Conservation (phyloP, 169 alveolate species). For the Plasmodium fragile region DNA sequence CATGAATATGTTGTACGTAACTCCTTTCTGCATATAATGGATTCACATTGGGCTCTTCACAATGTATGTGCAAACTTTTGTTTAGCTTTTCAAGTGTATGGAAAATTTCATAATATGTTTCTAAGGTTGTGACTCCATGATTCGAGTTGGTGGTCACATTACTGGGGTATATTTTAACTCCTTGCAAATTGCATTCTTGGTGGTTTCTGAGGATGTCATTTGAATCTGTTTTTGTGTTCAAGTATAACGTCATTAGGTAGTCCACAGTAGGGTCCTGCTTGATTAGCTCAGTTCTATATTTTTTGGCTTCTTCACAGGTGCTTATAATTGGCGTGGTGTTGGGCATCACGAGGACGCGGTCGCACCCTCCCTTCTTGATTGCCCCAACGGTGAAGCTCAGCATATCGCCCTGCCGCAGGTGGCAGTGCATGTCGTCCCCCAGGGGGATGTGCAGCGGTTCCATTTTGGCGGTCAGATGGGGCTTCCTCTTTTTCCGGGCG, state of each 20-base stretch:
- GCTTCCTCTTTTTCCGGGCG: background rate
- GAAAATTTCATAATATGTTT: constrained; percentile 81
- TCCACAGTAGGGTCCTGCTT: constrained; percentile 73
- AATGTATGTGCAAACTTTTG: constrained; percentile 84
- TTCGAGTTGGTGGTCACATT: constrained; percentile 85
- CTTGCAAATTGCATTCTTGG: constrained; percentile 80
- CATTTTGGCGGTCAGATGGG: background rate
- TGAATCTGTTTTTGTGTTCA: constrained; percentile 74
- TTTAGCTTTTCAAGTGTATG: constrained; percentile 80
- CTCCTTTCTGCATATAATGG: constrained; percentile 83
- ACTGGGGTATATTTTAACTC: constrained; percentile 85
- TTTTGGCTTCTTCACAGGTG: constrained; percentile 82
- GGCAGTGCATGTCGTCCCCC: constrained; percentile 87
- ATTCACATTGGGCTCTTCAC: constrained; percentile 81
- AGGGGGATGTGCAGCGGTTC: constrained; percentile 8
- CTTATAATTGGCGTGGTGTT: constrained; percentile 82
- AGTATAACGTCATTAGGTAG: constrained; percentile 85
- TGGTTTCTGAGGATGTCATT: constrained; percentile 79
- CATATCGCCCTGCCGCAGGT: constrained; percentile 84
- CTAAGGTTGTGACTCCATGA: constrained; percentile 79
- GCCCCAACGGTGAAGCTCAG: constrained; percentile 33
- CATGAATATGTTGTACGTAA: constrained; percentile 75
- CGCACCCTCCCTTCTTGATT: constrained; percentile 69
- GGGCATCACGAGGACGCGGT: constrained; percentile 88
- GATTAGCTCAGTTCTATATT: constrained; percentile 73